Evolutionary conservation across 2,329 filamentous ascomycete species (phyloP), one percentile per base, ranked within the genome.

Genomic region (Paracoccidioides lutzii): DNA sequence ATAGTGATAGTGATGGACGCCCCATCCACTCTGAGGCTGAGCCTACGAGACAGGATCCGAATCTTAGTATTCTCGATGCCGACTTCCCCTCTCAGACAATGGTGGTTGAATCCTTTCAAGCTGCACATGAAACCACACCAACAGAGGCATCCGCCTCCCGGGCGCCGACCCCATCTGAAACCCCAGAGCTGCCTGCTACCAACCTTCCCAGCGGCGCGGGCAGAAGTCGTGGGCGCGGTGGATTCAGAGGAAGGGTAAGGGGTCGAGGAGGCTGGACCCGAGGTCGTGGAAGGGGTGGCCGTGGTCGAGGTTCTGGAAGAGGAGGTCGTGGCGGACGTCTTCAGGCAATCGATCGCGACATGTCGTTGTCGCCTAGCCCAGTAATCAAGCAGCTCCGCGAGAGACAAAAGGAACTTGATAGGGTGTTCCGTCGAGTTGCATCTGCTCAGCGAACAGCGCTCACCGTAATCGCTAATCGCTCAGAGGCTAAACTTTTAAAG

Each of bases 371-470:
- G 2, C 68, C 69, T 5, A 67, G 63, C 59, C 65, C 66, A 55
- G 61, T 66, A 42, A 67, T 71, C 42, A 65, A 71, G 59, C 66
- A 68, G 40, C 65, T 74, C 30, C 68, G 69, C 54, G 65, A 70
- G 44, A 69, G 73, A 8, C 71, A 75, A 61, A 67, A 68, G 14
- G 71, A 75, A 57, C 57, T 76, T 41, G 70, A 72, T 45, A 65
- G 66, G 33, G 66, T 70, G 7, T 76, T 72, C 59, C 72, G 69
- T 56, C 68, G 66, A 52, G 66, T 76, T 10, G 72, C 69, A 32
- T 63, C 67, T 28, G 70, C 68, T 4, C 73, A 76, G 57, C 63
- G 67, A 52, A 59, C 73, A 35, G 69, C 73, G 10, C 62, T 76
- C 49, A 66, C 65, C 32, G 64, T 72, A 9, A 58, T 75, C 51